These are phyloP conservation scores for Paraurostyla sp. DNA, from an alignment of 73 alveolate genomes.

Conservation along the genomic window DNA sequence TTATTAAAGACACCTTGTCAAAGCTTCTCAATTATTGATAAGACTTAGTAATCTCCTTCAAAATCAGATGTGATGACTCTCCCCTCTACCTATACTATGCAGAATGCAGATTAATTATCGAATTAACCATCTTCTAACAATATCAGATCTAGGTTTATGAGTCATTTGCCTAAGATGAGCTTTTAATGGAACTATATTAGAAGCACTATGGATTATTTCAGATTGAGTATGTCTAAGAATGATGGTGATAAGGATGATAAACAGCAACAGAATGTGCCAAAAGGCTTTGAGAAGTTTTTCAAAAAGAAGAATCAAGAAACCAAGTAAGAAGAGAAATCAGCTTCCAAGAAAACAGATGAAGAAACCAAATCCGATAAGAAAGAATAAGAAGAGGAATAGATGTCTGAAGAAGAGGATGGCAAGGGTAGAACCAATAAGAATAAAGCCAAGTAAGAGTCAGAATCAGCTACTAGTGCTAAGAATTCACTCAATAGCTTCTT, in stretches of 20 bases:
- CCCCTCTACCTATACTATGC: background rate
- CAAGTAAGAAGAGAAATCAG: background rate
- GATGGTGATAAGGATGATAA: background rate
- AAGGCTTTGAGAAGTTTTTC: slow-evolving; percentile 76
- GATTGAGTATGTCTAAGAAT: background rate
- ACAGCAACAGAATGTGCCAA: slow-evolving; percentile 40
- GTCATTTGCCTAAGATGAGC: background rate
- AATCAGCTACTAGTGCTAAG: background rate
- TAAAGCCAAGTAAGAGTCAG: slow-evolving; percentile 3
- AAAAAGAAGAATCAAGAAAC: slow-evolving; percentile 44
- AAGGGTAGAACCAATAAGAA: background rate
- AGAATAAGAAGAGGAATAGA: background rate
- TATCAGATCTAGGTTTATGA: background rate
- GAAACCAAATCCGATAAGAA: too few relatives aligned
- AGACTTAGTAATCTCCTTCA: background rate
- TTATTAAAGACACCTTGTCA: background rate
- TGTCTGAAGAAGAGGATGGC: slow-evolving; percentile 26
- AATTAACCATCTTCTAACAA: background rate
- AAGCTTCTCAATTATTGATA: background rate
- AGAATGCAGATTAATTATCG: background rate
- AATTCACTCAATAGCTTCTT: slow-evolving; percentile 25
- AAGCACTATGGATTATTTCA: slow-evolving; percentile 22
- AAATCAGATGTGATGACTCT: slow-evolving; percentile 8
- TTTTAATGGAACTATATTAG: background rate
- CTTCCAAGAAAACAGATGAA: background rate